These are phyloP conservation scores for Dovyalis caffra DNA, from an alignment of 345 rosid genomes.

Conservation along the genomic window DNA sequence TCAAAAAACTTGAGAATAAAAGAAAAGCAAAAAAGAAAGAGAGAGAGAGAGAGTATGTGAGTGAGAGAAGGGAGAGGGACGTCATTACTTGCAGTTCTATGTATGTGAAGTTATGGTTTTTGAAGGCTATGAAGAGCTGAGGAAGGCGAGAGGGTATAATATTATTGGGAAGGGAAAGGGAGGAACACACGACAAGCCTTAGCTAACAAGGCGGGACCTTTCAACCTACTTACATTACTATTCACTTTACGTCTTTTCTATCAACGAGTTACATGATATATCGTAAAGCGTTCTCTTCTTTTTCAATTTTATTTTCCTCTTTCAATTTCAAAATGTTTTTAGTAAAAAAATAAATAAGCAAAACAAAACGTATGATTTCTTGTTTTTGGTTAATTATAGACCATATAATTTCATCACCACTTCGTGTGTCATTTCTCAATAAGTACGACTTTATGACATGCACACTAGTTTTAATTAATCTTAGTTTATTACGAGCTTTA, in stretches of 20 bases:
- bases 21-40: background rate
- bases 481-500: too few species aligned
- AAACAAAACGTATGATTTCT: too few species aligned
- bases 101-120: background rate
- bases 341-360: too few species aligned
- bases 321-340: background rate
- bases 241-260: constrained; percentile 23
- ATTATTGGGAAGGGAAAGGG: background rate
- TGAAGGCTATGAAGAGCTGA: background rate
- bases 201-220: background rate
- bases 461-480: too few species aligned
- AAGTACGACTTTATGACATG: too few species aligned
- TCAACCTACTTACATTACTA: background rate
- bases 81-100: background rate
- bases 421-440: too few species aligned
- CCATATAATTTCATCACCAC: too few species aligned
- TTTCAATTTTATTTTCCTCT: background rate
- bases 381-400: too few species aligned
- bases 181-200: background rate
- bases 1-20: constrained; percentile 30
- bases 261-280: constrained; percentile 19
- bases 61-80: too few species aligned
- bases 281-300: constrained; percentile 15
- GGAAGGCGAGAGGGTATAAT: background rate
- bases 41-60: background rate